Evolutionary conservation across 2,329 filamentous ascomycete genomes (phyloP), one percentile per base, ranked within the genome.

Genomic region (Pseudogymnoascus sp.): DNA sequence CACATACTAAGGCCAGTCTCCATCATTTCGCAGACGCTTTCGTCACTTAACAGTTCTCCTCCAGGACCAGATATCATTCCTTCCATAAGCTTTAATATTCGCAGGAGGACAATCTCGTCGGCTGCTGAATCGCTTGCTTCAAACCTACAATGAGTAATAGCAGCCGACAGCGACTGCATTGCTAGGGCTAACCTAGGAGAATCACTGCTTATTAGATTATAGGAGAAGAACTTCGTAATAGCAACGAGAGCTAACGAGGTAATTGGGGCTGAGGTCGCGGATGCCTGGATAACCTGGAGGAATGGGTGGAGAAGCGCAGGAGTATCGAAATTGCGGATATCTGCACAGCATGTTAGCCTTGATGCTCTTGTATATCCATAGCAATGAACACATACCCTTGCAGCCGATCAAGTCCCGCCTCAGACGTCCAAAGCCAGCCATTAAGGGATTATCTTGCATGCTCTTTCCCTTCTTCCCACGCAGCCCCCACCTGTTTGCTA

Each of bases 11-110:
- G 77, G 1, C 93, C 94, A 1, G 92, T 93, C 74, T 96, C 94
- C 93, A 99, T 97, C 92, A 99, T 97, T 74, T 97, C 92, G 73
- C 95, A 99, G 10, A 99, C 92, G 72, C 93, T 97, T 77, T 97
- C 93, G 71, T 99, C 94, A 64, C 93, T 95, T n/a, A 99, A 79
- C 10, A 97, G 85, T 68, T 95, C 89, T 38, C 94, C 94, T 31
- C 93, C 92, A 0, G 92, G 91, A 0, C 94, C 91, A 14, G 92
- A 95, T 70, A 99, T 88, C 89, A 99, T 97, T 71, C 92, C 90
- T 76, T 99, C 94, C 94, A 99, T 99, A 56, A 99, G 82, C 73
- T 96, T 94, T 65, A 99, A 77, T 70, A 99, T 97, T 77, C 95
- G 89, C 63, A 97, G 79, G 62, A 97, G 82, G 12, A 99, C 95